Evolutionary conservation across 2,329 filamentous ascomycete species (phyloP).

Genomic region (Incumbomyces delicatus): DNA sequence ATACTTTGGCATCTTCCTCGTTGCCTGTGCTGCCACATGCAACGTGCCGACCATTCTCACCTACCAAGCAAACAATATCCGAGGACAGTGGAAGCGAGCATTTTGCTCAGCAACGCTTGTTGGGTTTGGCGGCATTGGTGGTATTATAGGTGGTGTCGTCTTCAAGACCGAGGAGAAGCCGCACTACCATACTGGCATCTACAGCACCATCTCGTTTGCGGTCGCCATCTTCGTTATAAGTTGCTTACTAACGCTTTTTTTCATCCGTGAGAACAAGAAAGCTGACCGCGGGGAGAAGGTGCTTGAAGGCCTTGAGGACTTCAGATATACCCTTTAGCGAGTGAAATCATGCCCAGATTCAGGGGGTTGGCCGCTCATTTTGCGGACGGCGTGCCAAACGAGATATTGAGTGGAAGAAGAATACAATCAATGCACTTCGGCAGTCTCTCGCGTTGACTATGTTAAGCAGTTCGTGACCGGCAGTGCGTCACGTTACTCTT

Average conservation of each 20-base stretch:
- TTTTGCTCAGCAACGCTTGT: conserved; percentile 68
- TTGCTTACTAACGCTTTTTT: conserved; percentile 43
- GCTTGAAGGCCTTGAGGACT: conserved; percentile 38
- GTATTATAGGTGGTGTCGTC: conserved; percentile 63
- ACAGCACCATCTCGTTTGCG: conserved; percentile 33
- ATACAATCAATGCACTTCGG: no score
- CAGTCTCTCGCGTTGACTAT: no score
- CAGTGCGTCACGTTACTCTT: no score
- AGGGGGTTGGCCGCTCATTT: no score
- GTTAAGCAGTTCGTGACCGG: no score
- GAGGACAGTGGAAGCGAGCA: conserved; percentile 78
- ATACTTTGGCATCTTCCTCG: conserved; percentile 65
- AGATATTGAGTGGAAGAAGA: no score
- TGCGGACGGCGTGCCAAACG: no score
- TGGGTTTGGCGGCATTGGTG: conserved; percentile 65
- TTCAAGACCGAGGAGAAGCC: conserved; percentile 43
- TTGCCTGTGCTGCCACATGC: conserved; percentile 62
- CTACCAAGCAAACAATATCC: conserved; percentile 79
- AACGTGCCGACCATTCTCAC: conserved; percentile 66
- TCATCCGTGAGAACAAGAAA: conserved; percentile 42
- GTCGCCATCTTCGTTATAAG: conserved; percentile 48
- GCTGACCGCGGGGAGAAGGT: conserved; percentile 39
- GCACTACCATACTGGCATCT: conserved; percentile 26
- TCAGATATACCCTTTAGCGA: conserved; percentile 26
- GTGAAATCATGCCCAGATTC: no score